phyloP scores from a whole-genome alignment of 441 rosid species.

The Codiaeum variegatum region DNA sequence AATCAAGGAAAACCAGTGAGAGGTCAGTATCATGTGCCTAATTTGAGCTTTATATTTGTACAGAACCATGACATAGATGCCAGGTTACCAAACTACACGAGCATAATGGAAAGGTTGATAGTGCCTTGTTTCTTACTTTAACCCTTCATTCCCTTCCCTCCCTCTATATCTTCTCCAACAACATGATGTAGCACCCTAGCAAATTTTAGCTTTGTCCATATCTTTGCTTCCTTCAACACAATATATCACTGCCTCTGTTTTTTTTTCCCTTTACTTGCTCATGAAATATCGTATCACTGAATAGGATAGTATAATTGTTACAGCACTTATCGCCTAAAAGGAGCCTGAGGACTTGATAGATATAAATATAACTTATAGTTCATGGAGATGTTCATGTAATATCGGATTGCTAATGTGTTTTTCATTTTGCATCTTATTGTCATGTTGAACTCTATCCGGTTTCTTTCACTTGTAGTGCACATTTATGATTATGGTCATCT shows the following conservation, averaged over 20 bases:
- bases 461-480: not conserved
- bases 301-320: not conserved
- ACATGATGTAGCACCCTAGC: not conserved
- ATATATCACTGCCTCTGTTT: not conserved
- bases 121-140: not conserved
- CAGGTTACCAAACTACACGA: not conserved
- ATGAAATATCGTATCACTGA: not conserved
- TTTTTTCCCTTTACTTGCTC: too few relatives aligned
- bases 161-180: not conserved
- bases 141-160: not conserved
- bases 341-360: not conserved
- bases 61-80: conserved; percentile 1
- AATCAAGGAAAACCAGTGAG: conserved; percentile 44
- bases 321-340: not conserved
- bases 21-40: conserved; percentile 39
- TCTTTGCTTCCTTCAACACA: not conserved
- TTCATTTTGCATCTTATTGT: not conserved
- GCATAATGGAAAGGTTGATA: not conserved
- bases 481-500: not conserved
- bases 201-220: not conserved
- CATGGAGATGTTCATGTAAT: not conserved
- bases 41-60: not conserved
- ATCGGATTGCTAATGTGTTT: not conserved
- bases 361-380: not conserved
- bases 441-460: not conserved